Evolutionary conservation across 1,284 basidiomycete species (phyloP).

Genomic region (Sporisorium iseilematis-ciliati): DNA sequence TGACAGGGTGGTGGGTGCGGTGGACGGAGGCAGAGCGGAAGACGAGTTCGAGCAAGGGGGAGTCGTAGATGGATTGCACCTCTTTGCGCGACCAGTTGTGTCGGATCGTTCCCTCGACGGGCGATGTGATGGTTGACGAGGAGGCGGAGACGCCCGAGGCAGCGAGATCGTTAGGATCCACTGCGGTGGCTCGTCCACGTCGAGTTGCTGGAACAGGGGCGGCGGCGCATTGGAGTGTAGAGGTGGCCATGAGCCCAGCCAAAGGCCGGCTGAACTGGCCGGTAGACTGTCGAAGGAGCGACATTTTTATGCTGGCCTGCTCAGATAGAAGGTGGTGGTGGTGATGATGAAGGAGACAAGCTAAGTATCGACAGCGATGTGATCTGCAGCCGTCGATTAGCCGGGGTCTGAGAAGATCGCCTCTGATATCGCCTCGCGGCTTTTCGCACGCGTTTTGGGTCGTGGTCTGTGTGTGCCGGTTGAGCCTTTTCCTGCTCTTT

Average conservation of each 20-base stretch:
- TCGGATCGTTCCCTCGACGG: constrained; percentile 42
- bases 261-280: constrained; percentile 34
- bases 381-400: background rate
- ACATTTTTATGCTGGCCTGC: constrained; percentile 23
- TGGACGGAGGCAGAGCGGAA: constrained; percentile 76
- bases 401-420: constrained; percentile 12
- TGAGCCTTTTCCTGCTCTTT: background rate
- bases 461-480: constrained; percentile 26
- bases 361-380: background rate
- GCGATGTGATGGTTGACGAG: constrained; percentile 1
- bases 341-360: no score
- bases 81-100: constrained; percentile 63
- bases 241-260: constrained; percentile 21
- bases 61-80: constrained; percentile 66
- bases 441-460: constrained; percentile 11
- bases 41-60: constrained; percentile 66
- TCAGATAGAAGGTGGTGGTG: background rate
- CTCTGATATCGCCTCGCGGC: constrained; percentile 20
- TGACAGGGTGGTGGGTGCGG: constrained; percentile 85
- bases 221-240: constrained; percentile 23
- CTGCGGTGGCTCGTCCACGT: constrained; percentile 51
- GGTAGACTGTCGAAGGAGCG: constrained; percentile 42
- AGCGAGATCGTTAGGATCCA: constrained; percentile 43
- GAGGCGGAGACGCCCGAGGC: constrained; percentile 23
- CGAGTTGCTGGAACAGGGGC: constrained; percentile 26